Evolutionary conservation across 2,329 filamentous ascomycete genomes (phyloP).

Genomic region (Cladobotryum mycophilum): DNA sequence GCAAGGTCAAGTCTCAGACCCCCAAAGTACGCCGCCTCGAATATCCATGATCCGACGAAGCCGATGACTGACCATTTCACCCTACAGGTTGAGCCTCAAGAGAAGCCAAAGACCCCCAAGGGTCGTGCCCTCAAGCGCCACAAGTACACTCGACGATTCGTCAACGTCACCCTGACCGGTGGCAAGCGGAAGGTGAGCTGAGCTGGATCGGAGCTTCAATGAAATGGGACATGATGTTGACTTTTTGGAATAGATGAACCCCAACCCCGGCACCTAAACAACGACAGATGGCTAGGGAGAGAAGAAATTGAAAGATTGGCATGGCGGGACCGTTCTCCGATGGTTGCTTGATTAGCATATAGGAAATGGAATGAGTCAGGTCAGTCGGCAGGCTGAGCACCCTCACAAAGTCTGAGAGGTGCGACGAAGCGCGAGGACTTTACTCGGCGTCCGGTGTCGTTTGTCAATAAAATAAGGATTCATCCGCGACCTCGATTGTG

Average conservation of each 20-base stretch:
- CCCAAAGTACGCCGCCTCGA: constrained; percentile 63
- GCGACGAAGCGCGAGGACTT: constrained; percentile 34
- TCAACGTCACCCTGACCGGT: constrained; percentile 94
- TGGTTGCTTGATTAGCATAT: constrained; percentile 26
- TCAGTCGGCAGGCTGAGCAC: constrained; percentile 31
- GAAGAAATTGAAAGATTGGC: constrained; percentile 24
- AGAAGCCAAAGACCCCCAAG: constrained; percentile 97
- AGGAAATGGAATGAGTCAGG: constrained; percentile 31
- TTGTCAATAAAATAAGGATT: constrained; percentile 35
- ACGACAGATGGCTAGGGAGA: constrained; percentile 19
- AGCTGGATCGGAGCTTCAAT: not conserved
- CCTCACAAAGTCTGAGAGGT: constrained; percentile 23
- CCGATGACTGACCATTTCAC: constrained; percentile 25
- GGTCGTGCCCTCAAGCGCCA: constrained; percentile 96
- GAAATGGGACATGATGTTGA: constrained; percentile 16
- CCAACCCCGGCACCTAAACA: constrained; percentile 67
- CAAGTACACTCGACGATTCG: constrained; percentile 94
- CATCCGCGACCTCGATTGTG: constrained; percentile 18
- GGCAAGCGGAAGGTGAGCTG: constrained; percentile 90
- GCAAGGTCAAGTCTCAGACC: constrained; percentile 97
- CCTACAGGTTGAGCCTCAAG: constrained; percentile 71
- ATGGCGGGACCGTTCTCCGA: constrained; percentile 27
- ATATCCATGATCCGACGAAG: constrained; percentile 16
- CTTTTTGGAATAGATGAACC: constrained; percentile 64
- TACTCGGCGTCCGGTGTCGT: constrained; percentile 37